Evolutionary conservation across 148 eudicot species (phyloP).

Genomic region (Salicornia ramosissima): DNA sequence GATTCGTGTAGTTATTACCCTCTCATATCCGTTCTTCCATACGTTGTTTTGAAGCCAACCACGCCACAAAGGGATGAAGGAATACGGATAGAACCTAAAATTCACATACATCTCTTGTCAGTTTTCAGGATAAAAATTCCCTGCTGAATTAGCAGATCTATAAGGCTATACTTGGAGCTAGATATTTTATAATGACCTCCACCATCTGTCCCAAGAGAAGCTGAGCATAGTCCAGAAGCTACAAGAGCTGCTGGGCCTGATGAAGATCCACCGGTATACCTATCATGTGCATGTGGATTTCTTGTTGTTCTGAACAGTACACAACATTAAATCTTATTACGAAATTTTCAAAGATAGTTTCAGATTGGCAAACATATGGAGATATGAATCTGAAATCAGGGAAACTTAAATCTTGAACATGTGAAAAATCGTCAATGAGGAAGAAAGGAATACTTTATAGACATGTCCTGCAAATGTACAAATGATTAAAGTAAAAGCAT

Average conservation of each 20-base stretch:
- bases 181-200: constrained; percentile 60
- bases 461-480: too few relatives aligned
- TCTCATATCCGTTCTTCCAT: constrained; percentile 76
- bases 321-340: neutral
- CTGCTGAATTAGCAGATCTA: neutral
- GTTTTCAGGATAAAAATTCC: constrained; percentile 1
- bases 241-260: constrained; percentile 98
- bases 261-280: constrained; percentile 99
- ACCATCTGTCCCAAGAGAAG: constrained; percentile 97
- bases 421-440: neutral
- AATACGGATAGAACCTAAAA: constrained; percentile 88
- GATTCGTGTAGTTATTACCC: constrained; percentile 50
- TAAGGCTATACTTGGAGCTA: neutral
- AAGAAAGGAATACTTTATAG: neutral
- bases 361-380: neutral
- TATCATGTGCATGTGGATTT: constrained; percentile 86
- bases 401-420: neutral
- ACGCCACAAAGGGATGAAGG: constrained; percentile 98
- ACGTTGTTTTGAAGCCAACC: constrained; percentile 91
- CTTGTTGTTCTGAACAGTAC: constrained; percentile 64
- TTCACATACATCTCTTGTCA: constrained; percentile 25
- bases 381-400: neutral
- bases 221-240: constrained; percentile 92
- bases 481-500: neutral
- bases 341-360: neutral